Base-by-base conservation (phyloP, 129 eudicot species). In the Lonicera japonica region DNA sequence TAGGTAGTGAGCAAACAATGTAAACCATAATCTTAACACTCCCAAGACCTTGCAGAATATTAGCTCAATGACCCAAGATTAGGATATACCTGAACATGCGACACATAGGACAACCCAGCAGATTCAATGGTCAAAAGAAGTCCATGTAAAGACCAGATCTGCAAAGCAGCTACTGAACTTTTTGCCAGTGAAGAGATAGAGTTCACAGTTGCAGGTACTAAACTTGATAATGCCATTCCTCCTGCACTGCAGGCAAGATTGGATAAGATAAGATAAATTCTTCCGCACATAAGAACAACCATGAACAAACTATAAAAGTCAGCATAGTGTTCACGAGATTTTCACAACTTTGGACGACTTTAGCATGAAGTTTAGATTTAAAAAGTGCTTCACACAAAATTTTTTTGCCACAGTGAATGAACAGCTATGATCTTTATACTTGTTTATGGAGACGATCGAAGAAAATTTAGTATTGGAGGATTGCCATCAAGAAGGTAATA, bases 121-220 rank as follows among this genome's bases (percentile, higher is more conserved):
- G 97, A 89, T 78, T 91, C 97, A 60, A 91, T 82, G 38, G 97
- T 91, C 70, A 91, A 75, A 75, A 91, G 94, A 77, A 91, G 95
- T 48, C 97, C 97, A 78, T 91, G 96, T 76, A 91, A 71, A 63
- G 88, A 79, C 97, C 97, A 91, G 52, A 87, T 77, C 70, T 80
- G 95, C 56, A 87, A 71, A 74, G 82, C 68, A 65, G 97, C 77
- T 67, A 71, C 63, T 63, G 97, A 75, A 56, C 95, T 91, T 77
- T 85, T 91, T 63, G 97, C 97, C 69, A 87, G 83, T 34, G 86
- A 73, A 55, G 96, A 87, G 53, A 91, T 63, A 34, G 79, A 77
- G 72, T 73, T 87, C 63, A 91, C 97, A 58, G 97, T 91, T 22
- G 86, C 75, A 21, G 97, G 96, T 36, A 91, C 95, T 75, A 91